Evolutionary conservation across 345 rosid genomes (phyloP).

Genomic region (Hevea brasiliensis): DNA sequence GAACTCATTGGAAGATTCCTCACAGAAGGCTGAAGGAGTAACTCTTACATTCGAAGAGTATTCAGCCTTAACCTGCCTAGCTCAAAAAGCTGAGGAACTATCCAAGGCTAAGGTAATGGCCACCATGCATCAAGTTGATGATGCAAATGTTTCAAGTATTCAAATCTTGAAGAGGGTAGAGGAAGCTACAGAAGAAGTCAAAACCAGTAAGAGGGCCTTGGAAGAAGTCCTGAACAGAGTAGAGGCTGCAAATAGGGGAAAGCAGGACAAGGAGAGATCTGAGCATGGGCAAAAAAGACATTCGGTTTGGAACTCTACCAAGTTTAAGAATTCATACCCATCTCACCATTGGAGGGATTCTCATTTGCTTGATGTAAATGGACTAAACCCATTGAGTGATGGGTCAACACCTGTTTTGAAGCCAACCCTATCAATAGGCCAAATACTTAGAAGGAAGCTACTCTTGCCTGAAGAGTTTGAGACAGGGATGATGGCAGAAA

Average conservation of each 20-base stretch:
- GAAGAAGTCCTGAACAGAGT: constrained; percentile 67
- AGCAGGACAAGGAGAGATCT: constrained; percentile 61
- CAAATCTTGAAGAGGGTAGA: constrained; percentile 55
- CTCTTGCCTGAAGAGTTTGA: constrained; percentile 64
- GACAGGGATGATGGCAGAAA: constrained; percentile 36
- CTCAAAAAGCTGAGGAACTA: constrained; percentile 61
- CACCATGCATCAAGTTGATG: constrained; percentile 62
- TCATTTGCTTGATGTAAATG: constrained; percentile 56
- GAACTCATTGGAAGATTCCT: constrained; percentile 22
- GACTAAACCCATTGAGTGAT: constrained; percentile 43
- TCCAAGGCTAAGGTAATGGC: constrained; percentile 51
- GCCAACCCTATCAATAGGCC: constrained; percentile 81
- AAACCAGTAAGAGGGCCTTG: constrained; percentile 56
- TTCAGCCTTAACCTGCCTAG: constrained; percentile 43
- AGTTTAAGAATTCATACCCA: constrained; percentile 62
- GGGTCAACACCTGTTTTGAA: constrained; percentile 53
- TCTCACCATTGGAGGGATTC: constrained; percentile 53
- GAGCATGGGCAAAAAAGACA: constrained; percentile 59
- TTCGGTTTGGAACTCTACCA: constrained; percentile 51
- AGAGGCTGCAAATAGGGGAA: constrained; percentile 60
- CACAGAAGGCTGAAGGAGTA: constrained; percentile 38
- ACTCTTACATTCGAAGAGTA: constrained; percentile 73
- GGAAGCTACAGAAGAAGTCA: constrained; percentile 62
- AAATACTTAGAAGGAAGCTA: constrained; percentile 86
- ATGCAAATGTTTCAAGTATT: constrained; percentile 49